phyloP scores from a whole-genome alignment of 352 stramenopile genomes.

The Pythium diclinum region DNA sequence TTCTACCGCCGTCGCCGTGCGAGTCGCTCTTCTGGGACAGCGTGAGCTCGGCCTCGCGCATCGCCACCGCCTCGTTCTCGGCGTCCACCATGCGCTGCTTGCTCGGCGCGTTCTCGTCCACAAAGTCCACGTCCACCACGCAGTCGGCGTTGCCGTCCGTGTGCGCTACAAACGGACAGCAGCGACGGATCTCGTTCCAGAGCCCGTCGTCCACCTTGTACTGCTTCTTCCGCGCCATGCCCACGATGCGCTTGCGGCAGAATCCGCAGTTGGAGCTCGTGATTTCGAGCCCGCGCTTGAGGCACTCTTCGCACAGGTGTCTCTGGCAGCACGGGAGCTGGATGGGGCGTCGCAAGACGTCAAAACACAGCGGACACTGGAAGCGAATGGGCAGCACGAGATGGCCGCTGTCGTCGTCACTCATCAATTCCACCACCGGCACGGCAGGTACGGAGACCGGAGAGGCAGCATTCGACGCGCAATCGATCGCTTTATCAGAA shows the following conservation, averaged over 20 bases:
- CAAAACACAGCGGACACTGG: conserved; percentile 40
- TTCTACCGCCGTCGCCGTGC: not conserved
- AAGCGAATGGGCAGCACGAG: conserved; percentile 35
- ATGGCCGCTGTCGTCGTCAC: conserved; percentile 14
- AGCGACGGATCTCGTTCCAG: conserved; percentile 46
- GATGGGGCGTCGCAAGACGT: conserved; percentile 40
- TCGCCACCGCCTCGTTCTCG: conserved; percentile 19
- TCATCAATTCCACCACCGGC: conserved; percentile 12
- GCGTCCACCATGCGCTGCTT: not conserved
- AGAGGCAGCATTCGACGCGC: not conserved
- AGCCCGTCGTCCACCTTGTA: conserved; percentile 70
- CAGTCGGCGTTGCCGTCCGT: conserved; percentile 4
- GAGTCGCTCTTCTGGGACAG: too few relatives aligned
- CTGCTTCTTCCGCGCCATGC: conserved; percentile 70
- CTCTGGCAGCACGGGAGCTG: conserved; percentile 69
- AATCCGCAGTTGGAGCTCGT: conserved; percentile 81
- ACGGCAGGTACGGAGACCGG: not conserved
- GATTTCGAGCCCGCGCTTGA: conserved; percentile 67
- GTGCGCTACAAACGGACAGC: conserved; percentile 47
- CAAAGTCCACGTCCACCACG: conserved; percentile 28
- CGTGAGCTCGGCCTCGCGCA: conserved; percentile 6
- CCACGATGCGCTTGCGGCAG: conserved; percentile 71
- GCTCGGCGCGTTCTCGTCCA: conserved; percentile 25
- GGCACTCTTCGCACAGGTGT: conserved; percentile 70
- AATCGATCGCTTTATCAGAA: not conserved